A percentile compares a stretch with the other conserved stretches of the same genome.
Evolutionary conservation across 495 filamentous ascomycete genomes (phyloP).

Genomic region (Xylaria acuta): DNA sequence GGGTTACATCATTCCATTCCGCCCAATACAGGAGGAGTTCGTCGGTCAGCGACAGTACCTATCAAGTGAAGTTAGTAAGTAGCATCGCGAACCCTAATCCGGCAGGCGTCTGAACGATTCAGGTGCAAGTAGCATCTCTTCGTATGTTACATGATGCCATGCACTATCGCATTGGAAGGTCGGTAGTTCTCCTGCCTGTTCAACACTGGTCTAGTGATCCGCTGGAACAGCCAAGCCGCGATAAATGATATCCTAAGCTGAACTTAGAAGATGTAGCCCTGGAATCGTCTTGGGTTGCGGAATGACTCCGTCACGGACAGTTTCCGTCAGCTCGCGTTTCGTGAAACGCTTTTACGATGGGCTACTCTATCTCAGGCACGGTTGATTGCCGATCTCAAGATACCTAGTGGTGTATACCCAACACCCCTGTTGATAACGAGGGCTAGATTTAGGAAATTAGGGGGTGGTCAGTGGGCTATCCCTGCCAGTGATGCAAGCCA

Average conservation of each 20-base stretch:
- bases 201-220: neutral
- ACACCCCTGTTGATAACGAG: neutral
- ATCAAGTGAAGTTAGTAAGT: neutral
- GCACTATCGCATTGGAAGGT: conserved; percentile 5
- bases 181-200: conserved; percentile 18
- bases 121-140: neutral
- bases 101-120: neutral
- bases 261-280: neutral
- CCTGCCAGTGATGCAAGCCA: neutral
- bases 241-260: neutral
- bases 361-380: neutral
- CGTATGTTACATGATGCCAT: neutral
- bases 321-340: neutral
- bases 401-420: neutral
- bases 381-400: neutral
- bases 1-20: neutral
- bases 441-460: neutral
- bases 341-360: neutral
- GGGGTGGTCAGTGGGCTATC: neutral
- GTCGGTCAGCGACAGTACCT: conserved; percentile 12
- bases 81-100: conserved; percentile 4
- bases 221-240: conserved; percentile 1
- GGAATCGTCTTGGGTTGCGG: neutral
- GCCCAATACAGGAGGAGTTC: neutral
- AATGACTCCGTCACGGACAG: neutral